Base-by-base conservation (phyloP, 1,284 basidiomycete species). In the Coniferiporia sulphurascens region DNA sequence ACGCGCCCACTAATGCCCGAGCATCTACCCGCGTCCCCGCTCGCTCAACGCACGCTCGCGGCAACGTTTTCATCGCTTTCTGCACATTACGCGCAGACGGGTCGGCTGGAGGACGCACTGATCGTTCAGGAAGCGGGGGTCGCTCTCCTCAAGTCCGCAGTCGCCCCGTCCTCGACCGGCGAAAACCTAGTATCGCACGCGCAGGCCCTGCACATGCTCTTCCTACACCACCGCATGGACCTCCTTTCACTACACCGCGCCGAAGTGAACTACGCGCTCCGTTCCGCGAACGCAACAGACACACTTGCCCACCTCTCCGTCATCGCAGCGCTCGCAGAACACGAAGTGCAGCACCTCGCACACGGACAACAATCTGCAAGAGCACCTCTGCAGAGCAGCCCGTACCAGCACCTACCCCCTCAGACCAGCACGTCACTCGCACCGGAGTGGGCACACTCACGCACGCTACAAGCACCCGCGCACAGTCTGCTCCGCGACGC, bases 161-260 rank as follows among this genome's bases (percentile, higher is more conserved):
- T 15, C 35, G 17, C 34, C 3, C 32, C 22, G 6, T 15, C 43
- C 22, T 13, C 27, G 34, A 8, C 41, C 43, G 27, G 6, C 34
- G 27, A 38, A 9, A 15, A 19, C 52, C 15, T 66, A 76, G 12
- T 66, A 75, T 7, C 65, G 12, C 76, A 74, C 81, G n/a, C 78
- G 10, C 79, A 86, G 62, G 74, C 77, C 9, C 74, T 91, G 41
- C 89, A 94, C 68, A 72, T 76, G 1, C 71, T 89, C 7, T 91
- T 84, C 71, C 71, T 91, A 43, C 78, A 86, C 41, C 88, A 92
- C 60, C 86, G 89, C 22, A 80, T 84, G 4, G 83, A 91, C 4
- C 73, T 93, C 3, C 72, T 93, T 49, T 83, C 82, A 3, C 78
- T 91, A 17, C 90, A 94, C 68, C 80, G 84, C 13, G 89, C 89